Base-by-base conservation (phyloP, 805 yeast genomes). In the Candida vaughaniae region DNA sequence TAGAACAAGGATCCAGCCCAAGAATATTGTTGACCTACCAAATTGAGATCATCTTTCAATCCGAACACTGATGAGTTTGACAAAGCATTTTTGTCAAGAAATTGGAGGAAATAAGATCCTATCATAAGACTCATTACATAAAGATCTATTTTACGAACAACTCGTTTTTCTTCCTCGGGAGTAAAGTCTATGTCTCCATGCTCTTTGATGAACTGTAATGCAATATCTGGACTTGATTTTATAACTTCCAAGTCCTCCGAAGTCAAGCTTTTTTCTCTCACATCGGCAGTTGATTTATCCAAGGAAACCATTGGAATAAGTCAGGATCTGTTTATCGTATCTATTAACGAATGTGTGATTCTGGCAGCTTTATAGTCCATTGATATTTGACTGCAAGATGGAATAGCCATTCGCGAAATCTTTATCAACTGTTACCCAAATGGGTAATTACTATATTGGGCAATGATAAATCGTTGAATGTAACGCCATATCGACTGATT, bases 1-100 rank as follows among this genome's bases (percentile, higher is more conserved):
- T 77, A 79, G 45, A 78, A 79, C 5, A 76, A 68, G 1, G 80
- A 66, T 11, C 81, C 76, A n/a, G 39, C 37, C 46, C 46, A 45
- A 1, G 52, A 55, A 41, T 51, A 55, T 31, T 55, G 51, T 31
- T 54, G 46, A 4, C 61, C 61, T n/a, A 42, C 29, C 53, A 60
- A 45, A 8, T 41, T 16, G 37, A 56, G 43, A 33, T 56, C 64
- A 18, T 51, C 57, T 35, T 54, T 47, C 55, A 60, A 55, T 7
- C 66, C 66, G 23, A 58, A 56, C 12, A 65, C 60, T 22, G 64
- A 61, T 37, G 60, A 58, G 25, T 33, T 33, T 7, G 33, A 15
- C 9, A 35, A 16, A 7, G 39, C 29, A 11, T 42, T 29, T 41
- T 49, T 10, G 42, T 61, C 39, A 9, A 36, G 14, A 16, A 31